Percentiles rank a stretch among this genome's conserved stretches.
phyloP scores from a whole-genome alignment of 1,139 yeast species.

The Pichia norvegensis region DNA sequence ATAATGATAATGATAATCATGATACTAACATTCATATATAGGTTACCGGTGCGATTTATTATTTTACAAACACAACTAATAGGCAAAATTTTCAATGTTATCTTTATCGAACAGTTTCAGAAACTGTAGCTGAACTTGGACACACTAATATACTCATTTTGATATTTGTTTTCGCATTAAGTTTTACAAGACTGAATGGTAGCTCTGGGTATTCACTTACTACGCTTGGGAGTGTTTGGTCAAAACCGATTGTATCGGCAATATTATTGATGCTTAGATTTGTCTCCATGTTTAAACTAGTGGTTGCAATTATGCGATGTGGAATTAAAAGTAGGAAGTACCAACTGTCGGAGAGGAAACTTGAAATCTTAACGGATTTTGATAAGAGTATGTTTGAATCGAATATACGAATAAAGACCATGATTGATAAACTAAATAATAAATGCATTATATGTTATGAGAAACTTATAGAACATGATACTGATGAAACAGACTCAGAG shows the following conservation, averaged over 20 bases:
- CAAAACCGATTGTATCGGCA: conserved; percentile 12
- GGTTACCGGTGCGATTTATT: conserved; percentile 17
- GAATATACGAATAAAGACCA: neutral
- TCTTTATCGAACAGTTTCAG: conserved; percentile 15
- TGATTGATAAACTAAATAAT: conserved; percentile 12
- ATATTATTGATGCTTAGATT: conserved; percentile 17
- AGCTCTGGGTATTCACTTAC: conserved; percentile 7
- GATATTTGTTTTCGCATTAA: conserved; percentile 14
- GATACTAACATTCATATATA: conserved; percentile 1
- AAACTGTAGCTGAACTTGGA: conserved; percentile 18
- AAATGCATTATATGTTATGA: conserved; percentile 23
- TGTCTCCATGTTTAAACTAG: conserved; percentile 17
- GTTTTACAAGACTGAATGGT: conserved; percentile 14
- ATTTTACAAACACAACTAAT: conserved; percentile 21
- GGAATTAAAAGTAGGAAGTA: conserved; percentile 9
- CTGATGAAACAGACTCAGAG: neutral
- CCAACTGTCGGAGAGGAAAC: neutral
- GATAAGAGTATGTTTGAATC: neutral
- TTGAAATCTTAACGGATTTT: neutral
- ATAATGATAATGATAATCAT: neutral
- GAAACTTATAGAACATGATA: conserved; percentile 4
- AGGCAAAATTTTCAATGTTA: conserved; percentile 13
- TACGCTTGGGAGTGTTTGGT: conserved; percentile 10
- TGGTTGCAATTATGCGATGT: conserved; percentile 18
- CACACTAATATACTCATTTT: conserved; percentile 19